Base-by-base conservation (phyloP, 306 rosid species). In the Gastrolobium bilobum region DNA sequence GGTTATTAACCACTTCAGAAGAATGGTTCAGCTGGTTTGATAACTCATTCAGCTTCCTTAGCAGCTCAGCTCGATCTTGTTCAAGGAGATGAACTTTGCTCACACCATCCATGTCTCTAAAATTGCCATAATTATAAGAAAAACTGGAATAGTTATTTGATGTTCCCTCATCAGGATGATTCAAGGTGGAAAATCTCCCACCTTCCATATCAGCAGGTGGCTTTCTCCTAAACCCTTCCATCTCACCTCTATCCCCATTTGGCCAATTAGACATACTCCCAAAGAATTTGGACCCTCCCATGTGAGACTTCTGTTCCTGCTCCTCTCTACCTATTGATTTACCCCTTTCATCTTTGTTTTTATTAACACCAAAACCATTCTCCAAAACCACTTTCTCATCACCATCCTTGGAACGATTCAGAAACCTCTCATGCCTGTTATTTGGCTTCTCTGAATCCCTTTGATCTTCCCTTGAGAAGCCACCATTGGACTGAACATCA, bases 41-140 rank as follows among this genome's bases (percentile, higher is more conserved):
- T 56, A 96, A 83, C 82, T 96, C 99, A 63, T 91, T 94, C 80
- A 96, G 85, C 88, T 96, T 96, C 86, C 92, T 91, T 40, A 96
- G 89, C 81, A 96, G 96, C 76, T 90, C 97, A 1, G 93, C 97
- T 43, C 98, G 87, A 71, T 91, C 96, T 83, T 90, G 93, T 82
- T 96, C 98, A 7, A 89, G 94, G 81, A 81, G 81, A 84, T 79
- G 90, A 68, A 85, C 92, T 59, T 82, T 81, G 53, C 68, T 86
- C 67, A 78, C 50, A 42, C 88, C 96, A 72, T 87, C 87, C 35
- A 78, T 75, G 42, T 80, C 94, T 71, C 75, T 59, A 56, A 63
- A 82, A 60, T 81, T 88, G 77, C 87, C 90, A n/a, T 81, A 74
- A 59, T 84, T 84, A 67, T 73, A 54, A 44, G 93, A 31, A 78